Conservation (phyloP, 2,329 filamentous ascomycete genomes). For the Boeremia exigua region DNA sequence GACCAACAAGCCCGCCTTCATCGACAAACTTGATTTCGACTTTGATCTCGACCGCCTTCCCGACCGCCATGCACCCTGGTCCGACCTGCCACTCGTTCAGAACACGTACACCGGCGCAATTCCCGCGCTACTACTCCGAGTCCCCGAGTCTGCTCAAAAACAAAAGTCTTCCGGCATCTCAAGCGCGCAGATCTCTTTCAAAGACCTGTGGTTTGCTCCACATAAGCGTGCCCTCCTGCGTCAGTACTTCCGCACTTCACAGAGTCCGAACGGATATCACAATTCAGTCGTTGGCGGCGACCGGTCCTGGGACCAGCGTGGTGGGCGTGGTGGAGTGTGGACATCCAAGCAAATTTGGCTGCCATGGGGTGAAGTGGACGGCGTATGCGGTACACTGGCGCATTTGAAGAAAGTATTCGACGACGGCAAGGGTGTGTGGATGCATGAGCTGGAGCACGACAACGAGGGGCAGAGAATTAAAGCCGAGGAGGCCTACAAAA, state of each 20-base stretch:
- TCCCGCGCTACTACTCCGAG: slow-evolving; percentile 52
- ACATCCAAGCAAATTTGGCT: slow-evolving; percentile 56
- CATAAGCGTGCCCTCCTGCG: slow-evolving; percentile 58
- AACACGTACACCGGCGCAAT: slow-evolving; percentile 57
- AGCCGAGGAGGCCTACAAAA: slow-evolving; percentile 22
- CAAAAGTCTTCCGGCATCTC: neutral
- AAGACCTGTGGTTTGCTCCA: slow-evolving; percentile 57
- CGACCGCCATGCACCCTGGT: slow-evolving; percentile 52
- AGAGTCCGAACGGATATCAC: slow-evolving; percentile 52
- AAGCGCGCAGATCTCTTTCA: slow-evolving; percentile 47
- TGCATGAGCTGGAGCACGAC: slow-evolving; percentile 36
- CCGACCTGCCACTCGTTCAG: slow-evolving; percentile 52
- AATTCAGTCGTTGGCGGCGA: slow-evolving; percentile 55
- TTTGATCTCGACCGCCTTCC: slow-evolving; percentile 52
- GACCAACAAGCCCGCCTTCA: slow-evolving; percentile 34
- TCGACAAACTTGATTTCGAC: slow-evolving; percentile 35
- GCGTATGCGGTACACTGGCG: slow-evolving; percentile 41
- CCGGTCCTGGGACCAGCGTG: slow-evolving; percentile 57
- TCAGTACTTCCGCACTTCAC: slow-evolving; percentile 54
- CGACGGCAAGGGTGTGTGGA: slow-evolving; percentile 54
- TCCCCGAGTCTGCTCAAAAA: neutral
- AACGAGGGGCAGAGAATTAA: slow-evolving; percentile 21
- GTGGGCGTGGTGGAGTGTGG: slow-evolving; percentile 62
- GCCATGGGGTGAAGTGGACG: slow-evolving; percentile 55
- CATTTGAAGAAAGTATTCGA: slow-evolving; percentile 55